These are phyloP conservation scores for Leccinum pellstonianum DNA, from an alignment of 768 basidiomycete species.

Conservation along the genomic window DNA sequence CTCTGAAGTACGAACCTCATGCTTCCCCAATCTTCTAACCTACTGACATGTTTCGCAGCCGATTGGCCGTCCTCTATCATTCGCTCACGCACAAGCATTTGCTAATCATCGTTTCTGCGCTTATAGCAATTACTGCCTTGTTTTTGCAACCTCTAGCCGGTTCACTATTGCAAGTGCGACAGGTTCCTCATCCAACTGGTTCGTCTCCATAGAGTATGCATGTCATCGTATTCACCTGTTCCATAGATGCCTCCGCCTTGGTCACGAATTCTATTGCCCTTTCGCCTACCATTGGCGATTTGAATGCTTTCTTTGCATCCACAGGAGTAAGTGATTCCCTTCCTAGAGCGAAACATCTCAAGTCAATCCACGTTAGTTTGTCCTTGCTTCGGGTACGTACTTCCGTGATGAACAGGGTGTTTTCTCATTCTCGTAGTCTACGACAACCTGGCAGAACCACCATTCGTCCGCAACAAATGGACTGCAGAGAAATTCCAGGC, in stretches of 20 bases:
- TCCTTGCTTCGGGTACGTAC: conserved; percentile 27
- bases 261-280: conserved; percentile 46
- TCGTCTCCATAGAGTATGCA: conserved; percentile 9
- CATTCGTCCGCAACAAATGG: conserved; percentile 54
- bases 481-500: conserved; percentile 54
- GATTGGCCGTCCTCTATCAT: conserved; percentile 40
- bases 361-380: conserved; percentile 33
- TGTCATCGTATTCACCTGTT: not conserved
- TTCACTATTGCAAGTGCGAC: conserved; percentile 30
- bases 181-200: conserved; percentile 21
- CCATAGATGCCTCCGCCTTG: conserved; percentile 38
- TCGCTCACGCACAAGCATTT: conserved; percentile 53
- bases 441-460: conserved; percentile 51
- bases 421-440: conserved; percentile 21
- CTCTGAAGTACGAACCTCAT: conserved; percentile 37
- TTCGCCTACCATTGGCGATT: conserved; percentile 39
- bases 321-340: conserved; percentile 44
- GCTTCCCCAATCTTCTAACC: not conserved
- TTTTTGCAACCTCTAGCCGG: conserved; percentile 59
- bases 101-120: conserved; percentile 51
- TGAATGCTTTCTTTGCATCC: conserved; percentile 59
- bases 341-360: not conserved
- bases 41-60: conserved; percentile 34
- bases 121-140: conserved; percentile 45
- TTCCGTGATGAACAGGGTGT: not conserved